Conservation (phyloP, 1,284 basidiomycete species). For the Leccinum huronense region DNA sequence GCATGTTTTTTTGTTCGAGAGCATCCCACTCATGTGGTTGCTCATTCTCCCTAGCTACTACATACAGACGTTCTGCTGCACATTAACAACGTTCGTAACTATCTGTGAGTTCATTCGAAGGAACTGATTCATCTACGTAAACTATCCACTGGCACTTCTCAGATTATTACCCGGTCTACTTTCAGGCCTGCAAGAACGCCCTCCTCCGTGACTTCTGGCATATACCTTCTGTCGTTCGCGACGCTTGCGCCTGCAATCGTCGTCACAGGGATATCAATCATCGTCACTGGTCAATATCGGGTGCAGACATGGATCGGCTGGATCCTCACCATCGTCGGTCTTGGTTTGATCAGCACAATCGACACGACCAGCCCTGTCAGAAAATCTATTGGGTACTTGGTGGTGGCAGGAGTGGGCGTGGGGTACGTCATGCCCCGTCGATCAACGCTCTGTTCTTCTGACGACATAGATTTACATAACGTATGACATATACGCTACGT, state of each 20-base stretch:
- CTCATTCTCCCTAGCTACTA: slow-evolving; percentile 19
- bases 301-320: slow-evolving; percentile 21
- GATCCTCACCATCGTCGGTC: slow-evolving; percentile 9
- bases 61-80: slow-evolving; percentile 22
- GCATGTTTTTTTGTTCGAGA: background rate
- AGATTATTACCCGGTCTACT: slow-evolving; percentile 25
- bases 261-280: slow-evolving; percentile 14
- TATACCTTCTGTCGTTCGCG: slow-evolving; percentile 18
- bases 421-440: slow-evolving; percentile 9
- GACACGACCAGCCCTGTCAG: background rate
- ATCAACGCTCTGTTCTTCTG: background rate
- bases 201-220: slow-evolving; percentile 16
- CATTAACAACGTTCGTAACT: slow-evolving; percentile 7
- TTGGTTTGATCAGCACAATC: slow-evolving; percentile 15
- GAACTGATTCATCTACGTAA: background rate
- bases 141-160: too few relatives aligned
- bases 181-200: slow-evolving; percentile 20
- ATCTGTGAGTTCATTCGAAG: slow-evolving; percentile 14
- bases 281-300: slow-evolving; percentile 15
- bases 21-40: too few relatives aligned
- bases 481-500: slow-evolving; percentile 3
- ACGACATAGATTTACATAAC: background rate
- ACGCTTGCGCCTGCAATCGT: slow-evolving; percentile 15
- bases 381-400: slow-evolving; percentile 8
- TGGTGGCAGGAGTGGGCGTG: slow-evolving; percentile 17